Conservation (phyloP, 2,329 filamentous ascomycete genomes). For the Pseudopyrenochaeta lycopersici region DNA sequence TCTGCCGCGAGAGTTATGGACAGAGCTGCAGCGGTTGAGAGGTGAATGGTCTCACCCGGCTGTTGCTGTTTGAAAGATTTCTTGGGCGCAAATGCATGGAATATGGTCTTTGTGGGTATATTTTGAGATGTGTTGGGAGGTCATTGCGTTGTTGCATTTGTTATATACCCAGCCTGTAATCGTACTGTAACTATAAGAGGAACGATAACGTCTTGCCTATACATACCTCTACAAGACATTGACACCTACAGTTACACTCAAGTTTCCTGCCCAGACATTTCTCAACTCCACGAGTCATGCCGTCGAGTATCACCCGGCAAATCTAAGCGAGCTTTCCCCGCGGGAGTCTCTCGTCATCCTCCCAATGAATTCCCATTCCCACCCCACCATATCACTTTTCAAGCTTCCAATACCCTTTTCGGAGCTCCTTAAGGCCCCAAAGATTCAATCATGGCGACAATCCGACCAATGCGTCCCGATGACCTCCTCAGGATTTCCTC, state of each 20-base stretch:
- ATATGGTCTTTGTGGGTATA: not conserved
- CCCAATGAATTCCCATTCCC: slow-evolving; percentile 1
- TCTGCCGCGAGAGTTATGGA: too few relatives aligned
- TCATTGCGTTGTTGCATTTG: slow-evolving; percentile 15
- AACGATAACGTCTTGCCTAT: not conserved
- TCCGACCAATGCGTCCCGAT: slow-evolving; percentile 73
- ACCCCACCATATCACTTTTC: slow-evolving; percentile 1
- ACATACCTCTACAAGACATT: too few relatives aligned
- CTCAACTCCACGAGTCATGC: too few relatives aligned
- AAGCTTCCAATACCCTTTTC: not conserved
- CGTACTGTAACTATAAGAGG: slow-evolving; percentile 1
- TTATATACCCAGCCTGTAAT: slow-evolving; percentile 23
- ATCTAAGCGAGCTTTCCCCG: slow-evolving; percentile 28
- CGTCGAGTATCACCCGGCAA: slow-evolving; percentile 4
- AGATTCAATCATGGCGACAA: slow-evolving; percentile 73
- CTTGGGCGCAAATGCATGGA: not conserved
- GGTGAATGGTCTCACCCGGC: not conserved
- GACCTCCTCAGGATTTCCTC: slow-evolving; percentile 91
- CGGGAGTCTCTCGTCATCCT: slow-evolving; percentile 16
- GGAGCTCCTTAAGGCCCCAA: not conserved
- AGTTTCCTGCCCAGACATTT: too few relatives aligned
- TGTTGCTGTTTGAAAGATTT: not conserved
- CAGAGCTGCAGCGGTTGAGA: not conserved
- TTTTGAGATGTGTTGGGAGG: not conserved
- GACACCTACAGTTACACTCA: too few relatives aligned